Evolutionary conservation across 2,329 filamentous ascomycete genomes (phyloP).

Genomic region (Sporothrix pseudoabietina): DNA sequence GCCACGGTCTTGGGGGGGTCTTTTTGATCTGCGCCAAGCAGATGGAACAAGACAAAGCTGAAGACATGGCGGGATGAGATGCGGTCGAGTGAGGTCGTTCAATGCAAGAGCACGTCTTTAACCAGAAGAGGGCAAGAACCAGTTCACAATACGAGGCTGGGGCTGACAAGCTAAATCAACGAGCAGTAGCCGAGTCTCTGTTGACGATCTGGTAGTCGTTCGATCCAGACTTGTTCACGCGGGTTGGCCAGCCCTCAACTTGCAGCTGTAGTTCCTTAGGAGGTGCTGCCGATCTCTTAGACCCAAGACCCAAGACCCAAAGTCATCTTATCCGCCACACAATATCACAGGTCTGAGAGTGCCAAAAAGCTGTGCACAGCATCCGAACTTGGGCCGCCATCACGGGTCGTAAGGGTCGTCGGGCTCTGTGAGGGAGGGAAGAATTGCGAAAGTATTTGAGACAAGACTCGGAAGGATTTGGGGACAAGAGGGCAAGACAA

Average conservation of each 20-base stretch:
- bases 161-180: background rate
- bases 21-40: background rate
- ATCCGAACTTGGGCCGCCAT: background rate
- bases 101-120: background rate
- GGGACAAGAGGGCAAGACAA: background rate
- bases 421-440: no score
- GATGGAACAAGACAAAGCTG: background rate
- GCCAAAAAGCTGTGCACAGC: background rate
- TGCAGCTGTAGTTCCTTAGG: background rate
- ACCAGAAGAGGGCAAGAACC: conserved; percentile 19
- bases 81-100: background rate
- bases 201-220: background rate
- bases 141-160: conserved; percentile 24
- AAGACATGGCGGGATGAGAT: background rate
- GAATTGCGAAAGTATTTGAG: background rate
- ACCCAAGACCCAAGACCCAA: background rate
- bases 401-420: background rate
- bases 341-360: background rate
- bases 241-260: background rate
- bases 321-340: background rate
- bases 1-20: background rate
- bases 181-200: background rate
- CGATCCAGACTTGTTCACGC: background rate
- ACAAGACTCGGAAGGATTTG: background rate
- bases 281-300: background rate